A percentile compares a stretch with the other conserved stretches of the same genome.
These are phyloP conservation scores for Macrocybe gigantea DNA, from an alignment of 768 basidiomycete genomes.

Conservation along the genomic window DNA sequence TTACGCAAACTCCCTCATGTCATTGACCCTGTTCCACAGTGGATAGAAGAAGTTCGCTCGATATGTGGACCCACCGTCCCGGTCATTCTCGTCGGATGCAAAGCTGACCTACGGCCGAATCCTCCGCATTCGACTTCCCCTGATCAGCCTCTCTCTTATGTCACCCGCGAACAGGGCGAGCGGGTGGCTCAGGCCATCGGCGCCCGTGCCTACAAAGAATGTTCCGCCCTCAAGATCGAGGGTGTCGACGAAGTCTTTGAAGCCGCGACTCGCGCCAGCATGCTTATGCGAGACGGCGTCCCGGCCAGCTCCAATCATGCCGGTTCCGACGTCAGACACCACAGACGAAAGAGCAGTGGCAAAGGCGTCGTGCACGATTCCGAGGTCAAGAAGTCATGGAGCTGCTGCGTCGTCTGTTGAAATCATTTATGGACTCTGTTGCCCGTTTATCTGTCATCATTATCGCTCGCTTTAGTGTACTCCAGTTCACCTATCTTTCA, in stretches of 20 bases:
- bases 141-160: conserved; percentile 45
- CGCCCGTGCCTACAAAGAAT: conserved; percentile 92
- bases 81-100: conserved; percentile 94
- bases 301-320: conserved; percentile 37
- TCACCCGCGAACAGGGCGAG: conserved; percentile 78
- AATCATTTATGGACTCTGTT: background rate
- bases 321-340: conserved; percentile 35
- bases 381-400: conserved; percentile 50
- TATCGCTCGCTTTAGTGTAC: no score
- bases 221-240: conserved; percentile 83
- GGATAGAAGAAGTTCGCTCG: conserved; percentile 97
- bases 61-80: conserved; percentile 93
- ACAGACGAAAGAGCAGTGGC: conserved; percentile 51
- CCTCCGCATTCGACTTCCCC: conserved; percentile 37
- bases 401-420: conserved; percentile 70
- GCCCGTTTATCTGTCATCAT: background rate
- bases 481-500: background rate
- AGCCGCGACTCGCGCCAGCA: conserved; percentile 92
- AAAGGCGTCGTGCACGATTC: conserved; percentile 34
- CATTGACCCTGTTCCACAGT: conserved; percentile 41
- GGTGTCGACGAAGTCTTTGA: conserved; percentile 98
- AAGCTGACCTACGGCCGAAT: conserved; percentile 82
- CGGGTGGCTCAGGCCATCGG: conserved; percentile 79
- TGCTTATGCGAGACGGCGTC: conserved; percentile 89
- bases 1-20: conserved; percentile 3